Conservation (phyloP, 1,139 yeast genomes). For the Geotrichum fermentans region DNA sequence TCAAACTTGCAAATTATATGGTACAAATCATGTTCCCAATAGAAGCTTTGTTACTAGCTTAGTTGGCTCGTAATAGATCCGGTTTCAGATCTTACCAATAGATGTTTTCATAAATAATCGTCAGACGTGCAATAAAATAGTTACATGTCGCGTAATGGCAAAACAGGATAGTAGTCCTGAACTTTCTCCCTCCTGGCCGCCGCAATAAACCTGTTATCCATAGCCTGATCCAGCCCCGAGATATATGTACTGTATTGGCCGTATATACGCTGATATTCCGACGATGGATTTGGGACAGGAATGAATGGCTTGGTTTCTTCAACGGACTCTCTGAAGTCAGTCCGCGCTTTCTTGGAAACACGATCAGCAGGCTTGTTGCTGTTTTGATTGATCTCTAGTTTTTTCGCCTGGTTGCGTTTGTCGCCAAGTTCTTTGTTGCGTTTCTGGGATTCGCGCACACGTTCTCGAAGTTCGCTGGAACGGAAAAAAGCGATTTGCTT, state of each 20-base stretch:
- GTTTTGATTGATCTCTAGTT: background rate
- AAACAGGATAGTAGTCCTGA: slow-evolving; percentile 25
- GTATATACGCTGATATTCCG: slow-evolving; percentile 19
- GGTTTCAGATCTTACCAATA: too few species aligned
- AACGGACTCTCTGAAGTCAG: slow-evolving; percentile 2
- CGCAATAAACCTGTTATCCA: slow-evolving; percentile 20
- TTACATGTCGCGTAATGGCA: slow-evolving; percentile 20
- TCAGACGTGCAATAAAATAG: too few species aligned
- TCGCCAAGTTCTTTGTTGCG: background rate
- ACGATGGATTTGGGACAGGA: slow-evolving; percentile 15
- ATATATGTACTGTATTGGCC: slow-evolving; percentile 23
- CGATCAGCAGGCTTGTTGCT: too few species aligned
- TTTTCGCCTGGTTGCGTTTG: background rate
- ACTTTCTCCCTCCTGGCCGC: slow-evolving; percentile 18
- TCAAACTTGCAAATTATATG: too few species aligned
- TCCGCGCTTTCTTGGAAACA: slow-evolving; percentile 13
- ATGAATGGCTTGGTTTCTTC: slow-evolving; percentile 23
- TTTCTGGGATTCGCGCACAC: slow-evolving; percentile 3
- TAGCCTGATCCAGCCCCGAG: slow-evolving; percentile 19
- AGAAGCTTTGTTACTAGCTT: too few species aligned
- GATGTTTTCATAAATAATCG: too few species aligned
- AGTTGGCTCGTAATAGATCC: too few species aligned
- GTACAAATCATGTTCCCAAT: too few species aligned
- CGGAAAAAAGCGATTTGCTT: slow-evolving; percentile 30
- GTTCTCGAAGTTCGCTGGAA: slow-evolving; percentile 24